Evolutionary conservation across 768 basidiomycete species (phyloP), one percentile per base, ranked within the genome.

Genomic region (Termitomyces titanicus): DNA sequence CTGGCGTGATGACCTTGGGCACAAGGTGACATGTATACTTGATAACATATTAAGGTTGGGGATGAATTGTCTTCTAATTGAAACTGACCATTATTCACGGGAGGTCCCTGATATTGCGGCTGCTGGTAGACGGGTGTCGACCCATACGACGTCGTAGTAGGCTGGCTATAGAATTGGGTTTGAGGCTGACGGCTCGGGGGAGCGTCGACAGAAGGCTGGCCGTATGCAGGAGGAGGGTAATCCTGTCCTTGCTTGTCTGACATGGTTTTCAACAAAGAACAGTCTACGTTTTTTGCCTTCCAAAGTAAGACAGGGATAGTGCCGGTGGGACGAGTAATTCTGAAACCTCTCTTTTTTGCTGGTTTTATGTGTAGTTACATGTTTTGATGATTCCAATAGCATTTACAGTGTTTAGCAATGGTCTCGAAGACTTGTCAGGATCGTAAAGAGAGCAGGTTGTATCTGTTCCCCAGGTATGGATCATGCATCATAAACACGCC

Each of bases 1-100:
- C 47, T 56, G 12, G 61, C 60, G 40, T 70, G 68, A 22, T 53
- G 53, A 7, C 68, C 68, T 51, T 61, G 61, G 24, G 66, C 64
- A 57, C 68, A 70, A 13, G 58, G 54, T 22, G 48, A 40, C 48
- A 63, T 59, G 56, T 64, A 65, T 18, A 54, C 56, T 66, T 33
- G 37, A 34, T 2, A 0, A 42, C 20, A 24, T 17, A 8, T 47
- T 27, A 15, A 47, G 9, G 11, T 22, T 22, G 7, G 24, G 39
- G 10, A 6, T 29, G 7, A 15, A 49, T 29, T 20, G 7, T 7
- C 18, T 38, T 1, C 5, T 33, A 18, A 38, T 31, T n/a, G 7
- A 37, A 31, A 44, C 54, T 50, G 34, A 59, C 58, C 24, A n/a
- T 51, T 51, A 27, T 51, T 43, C 15, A 40, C 20, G 18, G 51